phyloP scores from a whole-genome alignment of 768 basidiomycete species.

The Tulasnella sp. region DNA sequence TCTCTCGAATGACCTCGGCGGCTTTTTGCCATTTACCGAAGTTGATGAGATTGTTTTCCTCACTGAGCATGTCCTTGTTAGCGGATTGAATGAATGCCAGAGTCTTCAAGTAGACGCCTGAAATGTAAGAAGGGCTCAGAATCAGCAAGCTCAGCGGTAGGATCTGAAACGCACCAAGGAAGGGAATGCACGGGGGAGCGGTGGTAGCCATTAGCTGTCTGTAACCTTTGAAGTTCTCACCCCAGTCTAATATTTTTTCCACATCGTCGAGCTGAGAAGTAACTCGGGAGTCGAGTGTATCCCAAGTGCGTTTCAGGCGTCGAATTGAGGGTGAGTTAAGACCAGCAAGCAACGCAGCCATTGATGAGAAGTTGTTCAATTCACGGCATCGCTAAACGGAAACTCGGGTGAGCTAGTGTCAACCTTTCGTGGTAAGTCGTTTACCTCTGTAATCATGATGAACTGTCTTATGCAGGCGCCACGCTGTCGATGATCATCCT shows the following conservation, averaged over 20 bases:
- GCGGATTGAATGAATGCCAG: constrained; percentile 98
- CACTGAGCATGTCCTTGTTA: constrained; percentile 70
- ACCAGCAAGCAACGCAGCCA: constrained; percentile 92
- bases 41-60: constrained; percentile 67
- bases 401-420: background rate
- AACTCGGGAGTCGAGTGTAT: constrained; percentile 68
- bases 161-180: constrained; percentile 61
- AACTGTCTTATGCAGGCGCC: constrained; percentile 80
- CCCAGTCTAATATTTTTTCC: constrained; percentile 85
- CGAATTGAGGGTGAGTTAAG: constrained; percentile 90
- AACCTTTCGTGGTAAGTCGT: constrained; percentile 29
- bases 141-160: constrained; percentile 6
- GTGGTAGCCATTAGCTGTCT: constrained; percentile 72
- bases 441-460: constrained; percentile 82
- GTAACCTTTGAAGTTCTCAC: constrained; percentile 92
- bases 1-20: constrained; percentile 91
- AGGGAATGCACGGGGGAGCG: constrained; percentile 90
- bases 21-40: constrained; percentile 93
- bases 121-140: background rate
- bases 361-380: constrained; percentile 92
- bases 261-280: constrained; percentile 67
- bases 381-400: constrained; percentile 66
- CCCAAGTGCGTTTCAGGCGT: constrained; percentile 89
- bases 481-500: constrained; percentile 76
- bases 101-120: constrained; percentile 92